phyloP scores from a whole-genome alignment of 129 eudicot species.

The Arctium lappa region DNA sequence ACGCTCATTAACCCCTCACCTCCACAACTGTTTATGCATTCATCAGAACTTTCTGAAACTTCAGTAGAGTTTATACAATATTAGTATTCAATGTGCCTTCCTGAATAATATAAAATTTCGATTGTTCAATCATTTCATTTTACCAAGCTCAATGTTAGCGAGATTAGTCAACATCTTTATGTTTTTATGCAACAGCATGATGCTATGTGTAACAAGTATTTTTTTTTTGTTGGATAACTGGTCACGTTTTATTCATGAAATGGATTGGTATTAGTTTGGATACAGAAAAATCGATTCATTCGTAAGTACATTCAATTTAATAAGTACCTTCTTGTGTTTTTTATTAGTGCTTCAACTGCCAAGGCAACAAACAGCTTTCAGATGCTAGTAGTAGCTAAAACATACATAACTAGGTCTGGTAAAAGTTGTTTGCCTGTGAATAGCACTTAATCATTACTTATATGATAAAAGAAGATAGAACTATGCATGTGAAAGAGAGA shows the following conservation, averaged over 20 bases:
- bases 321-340: background rate
- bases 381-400: background rate
- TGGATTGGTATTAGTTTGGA: background rate
- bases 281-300: background rate
- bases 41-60: background rate
- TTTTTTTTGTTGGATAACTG: background rate
- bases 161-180: background rate
- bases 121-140: background rate
- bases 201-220: background rate
- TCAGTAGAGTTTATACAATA: background rate
- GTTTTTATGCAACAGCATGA: background rate
- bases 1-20: background rate
- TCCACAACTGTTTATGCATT: background rate
- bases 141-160: background rate
- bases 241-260: background rate
- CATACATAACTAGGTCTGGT: too few species aligned
- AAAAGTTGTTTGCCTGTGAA: background rate
- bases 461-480: background rate
- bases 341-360: background rate
- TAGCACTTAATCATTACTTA: background rate
- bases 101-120: background rate
- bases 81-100: background rate
- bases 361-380: background rate
- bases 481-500: background rate
- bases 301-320: background rate